Evolutionary conservation across 257 asterid genomes (phyloP).

Genomic region (Schizonepeta tenuifolia): DNA sequence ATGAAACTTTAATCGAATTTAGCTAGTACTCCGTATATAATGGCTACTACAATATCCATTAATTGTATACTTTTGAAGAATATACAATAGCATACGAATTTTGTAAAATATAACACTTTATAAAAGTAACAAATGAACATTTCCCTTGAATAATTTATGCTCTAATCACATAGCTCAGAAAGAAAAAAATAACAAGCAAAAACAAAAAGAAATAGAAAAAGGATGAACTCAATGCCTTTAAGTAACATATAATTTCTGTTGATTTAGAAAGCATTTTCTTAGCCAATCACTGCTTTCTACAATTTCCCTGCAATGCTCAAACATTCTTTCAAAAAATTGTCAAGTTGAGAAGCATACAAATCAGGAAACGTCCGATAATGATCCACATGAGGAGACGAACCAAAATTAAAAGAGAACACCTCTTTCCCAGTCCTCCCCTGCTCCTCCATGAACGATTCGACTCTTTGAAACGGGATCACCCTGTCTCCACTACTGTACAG

Average conservation of each 20-base stretch:
- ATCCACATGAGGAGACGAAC: conserved; percentile 88
- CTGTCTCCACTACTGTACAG: conserved; percentile 76
- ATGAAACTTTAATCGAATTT: no score
- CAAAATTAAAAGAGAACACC: conserved; percentile 59
- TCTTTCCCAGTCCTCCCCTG: conserved; percentile 59
- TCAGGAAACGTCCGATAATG: conserved; percentile 77
- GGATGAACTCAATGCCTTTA: neutral
- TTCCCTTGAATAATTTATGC: no score
- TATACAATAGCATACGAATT: no score
- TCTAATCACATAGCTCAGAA: no score
- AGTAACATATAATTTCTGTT: neutral
- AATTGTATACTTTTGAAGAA: no score
- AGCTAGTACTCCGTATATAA: no score
- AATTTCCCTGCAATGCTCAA: conserved; percentile 31
- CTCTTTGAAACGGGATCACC: conserved; percentile 71
- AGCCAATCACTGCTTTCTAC: conserved; percentile 14
- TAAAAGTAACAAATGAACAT: no score
- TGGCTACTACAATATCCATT: no score
- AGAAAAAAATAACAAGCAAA: no score
- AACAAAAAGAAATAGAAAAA: no score
- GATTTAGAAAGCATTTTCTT: neutral
- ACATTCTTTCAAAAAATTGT: conserved; percentile 59
- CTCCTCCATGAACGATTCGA: conserved; percentile 63
- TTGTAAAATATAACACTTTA: no score
- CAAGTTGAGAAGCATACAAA: conserved; percentile 52